Evolutionary conservation across 2,329 filamentous ascomycete genomes (phyloP).

Genomic region (Fusarium floridanum): DNA sequence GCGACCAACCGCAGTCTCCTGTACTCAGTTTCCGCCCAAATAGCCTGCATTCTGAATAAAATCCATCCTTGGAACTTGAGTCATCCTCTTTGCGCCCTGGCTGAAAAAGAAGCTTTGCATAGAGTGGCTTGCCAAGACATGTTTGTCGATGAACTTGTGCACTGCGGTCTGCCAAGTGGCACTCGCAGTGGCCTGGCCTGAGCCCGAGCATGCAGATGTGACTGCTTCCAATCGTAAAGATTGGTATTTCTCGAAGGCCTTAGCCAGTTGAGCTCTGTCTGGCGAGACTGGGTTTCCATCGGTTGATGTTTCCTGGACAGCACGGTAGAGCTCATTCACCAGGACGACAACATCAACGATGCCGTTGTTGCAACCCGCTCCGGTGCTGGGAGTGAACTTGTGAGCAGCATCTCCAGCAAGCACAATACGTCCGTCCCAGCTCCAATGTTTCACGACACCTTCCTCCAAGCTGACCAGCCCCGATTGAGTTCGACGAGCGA

Average conservation of each 20-base stretch:
- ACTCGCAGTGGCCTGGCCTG: slow-evolving; percentile 15
- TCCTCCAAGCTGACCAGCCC: slow-evolving; percentile 54
- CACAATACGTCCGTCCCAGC: slow-evolving; percentile 50
- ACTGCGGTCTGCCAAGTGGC: slow-evolving; percentile 32
- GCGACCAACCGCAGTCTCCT: background rate
- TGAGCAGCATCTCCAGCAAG: slow-evolving; percentile 55
- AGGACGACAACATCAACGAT: slow-evolving; percentile 50
- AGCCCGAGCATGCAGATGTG: slow-evolving; percentile 7
- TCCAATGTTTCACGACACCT: slow-evolving; percentile 53
- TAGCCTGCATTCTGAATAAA: slow-evolving; percentile 12
- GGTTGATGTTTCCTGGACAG: background rate
- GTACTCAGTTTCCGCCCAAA: slow-evolving; percentile 1
- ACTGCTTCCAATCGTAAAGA: slow-evolving; percentile 24
- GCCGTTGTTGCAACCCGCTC: slow-evolving; percentile 52
- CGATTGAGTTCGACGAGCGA: slow-evolving; percentile 36
- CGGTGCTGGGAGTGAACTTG: slow-evolving; percentile 54
- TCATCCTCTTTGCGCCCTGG: slow-evolving; percentile 10
- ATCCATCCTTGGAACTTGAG: slow-evolving; percentile 6
- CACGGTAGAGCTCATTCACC: slow-evolving; percentile 44
- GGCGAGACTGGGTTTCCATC: background rate
- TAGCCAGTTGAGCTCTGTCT: background rate
- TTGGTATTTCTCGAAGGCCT: slow-evolving; percentile 31
- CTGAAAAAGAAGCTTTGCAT: slow-evolving; percentile 27
- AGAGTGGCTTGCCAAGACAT: slow-evolving; percentile 12
- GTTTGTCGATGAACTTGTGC: slow-evolving; percentile 32